These are phyloP conservation scores for Ceratobasidium sp. DNA, from an alignment of 1,284 basidiomycete genomes.

Conservation along the genomic window DNA sequence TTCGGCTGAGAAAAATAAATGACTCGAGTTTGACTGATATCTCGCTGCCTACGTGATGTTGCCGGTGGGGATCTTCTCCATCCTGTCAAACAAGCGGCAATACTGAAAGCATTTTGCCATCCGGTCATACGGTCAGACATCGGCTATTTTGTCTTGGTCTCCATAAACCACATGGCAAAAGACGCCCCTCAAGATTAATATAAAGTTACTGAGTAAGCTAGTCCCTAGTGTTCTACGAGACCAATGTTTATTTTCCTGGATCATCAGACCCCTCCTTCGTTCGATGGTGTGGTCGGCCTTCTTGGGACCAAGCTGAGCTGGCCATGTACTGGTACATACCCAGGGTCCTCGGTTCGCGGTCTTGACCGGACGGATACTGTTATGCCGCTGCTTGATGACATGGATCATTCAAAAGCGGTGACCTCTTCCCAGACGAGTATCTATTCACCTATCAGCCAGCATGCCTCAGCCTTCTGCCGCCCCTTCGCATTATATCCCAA, in stretches of 20 bases:
- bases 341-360: background rate
- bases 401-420: background rate
- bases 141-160: constrained; percentile 5
- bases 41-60: background rate
- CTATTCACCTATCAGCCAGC: background rate
- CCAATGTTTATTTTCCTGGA: constrained; percentile 15
- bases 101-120: background rate
- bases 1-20: background rate
- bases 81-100: constrained; percentile 1
- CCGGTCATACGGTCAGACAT: background rate
- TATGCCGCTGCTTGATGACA: background rate
- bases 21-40: background rate
- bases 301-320: background rate
- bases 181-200: background rate
- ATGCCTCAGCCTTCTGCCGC: constrained; percentile 8
- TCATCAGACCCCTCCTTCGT: constrained; percentile 7
- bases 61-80: background rate
- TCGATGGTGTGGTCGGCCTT: background rate
- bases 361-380: background rate
- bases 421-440: background rate
- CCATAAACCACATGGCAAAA: background rate
- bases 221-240: constrained; percentile 1
- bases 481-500: constrained; percentile 26
- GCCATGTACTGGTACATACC: background rate
- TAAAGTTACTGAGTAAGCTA: background rate